Evolutionary conservation across 495 filamentous ascomycete genomes (phyloP).

Genomic region (Podospora anserina): DNA sequence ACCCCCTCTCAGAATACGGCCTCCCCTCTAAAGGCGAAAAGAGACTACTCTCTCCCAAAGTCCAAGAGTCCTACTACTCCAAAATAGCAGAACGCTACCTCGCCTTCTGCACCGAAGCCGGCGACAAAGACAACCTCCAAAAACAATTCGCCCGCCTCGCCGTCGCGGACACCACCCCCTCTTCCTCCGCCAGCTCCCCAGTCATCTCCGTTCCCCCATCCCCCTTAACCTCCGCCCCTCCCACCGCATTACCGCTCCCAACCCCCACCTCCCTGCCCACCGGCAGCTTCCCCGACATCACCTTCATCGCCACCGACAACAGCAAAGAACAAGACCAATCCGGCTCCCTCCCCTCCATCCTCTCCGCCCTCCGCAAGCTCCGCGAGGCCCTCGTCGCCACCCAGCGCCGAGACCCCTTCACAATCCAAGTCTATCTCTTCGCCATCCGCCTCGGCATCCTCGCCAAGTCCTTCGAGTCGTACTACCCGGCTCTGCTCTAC

Average conservation of each 20-base stretch:
- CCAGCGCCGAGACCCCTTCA: slow-evolving; percentile 63
- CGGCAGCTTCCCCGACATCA: slow-evolving; percentile 18
- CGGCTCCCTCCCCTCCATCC: slow-evolving; percentile 58
- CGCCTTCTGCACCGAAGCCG: slow-evolving; percentile 71
- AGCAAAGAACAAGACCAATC: slow-evolving; percentile 39
- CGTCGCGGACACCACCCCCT: slow-evolving; percentile 26
- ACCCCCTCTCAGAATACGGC: slow-evolving; percentile 73
- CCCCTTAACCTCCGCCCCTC: not conserved
- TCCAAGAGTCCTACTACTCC: slow-evolving; percentile 78
- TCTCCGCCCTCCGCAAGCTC: slow-evolving; percentile 82
- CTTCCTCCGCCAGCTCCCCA: slow-evolving; percentile 10
- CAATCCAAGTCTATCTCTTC: slow-evolving; percentile 70
- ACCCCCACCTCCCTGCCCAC: slow-evolving; percentile 7
- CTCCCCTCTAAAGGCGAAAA: slow-evolving; percentile 86
- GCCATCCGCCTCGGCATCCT: slow-evolving; percentile 79
- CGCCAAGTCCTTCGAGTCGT: slow-evolving; percentile 75
- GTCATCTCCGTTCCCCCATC: not conserved
- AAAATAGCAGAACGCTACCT: slow-evolving; percentile 84
- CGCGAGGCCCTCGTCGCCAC: slow-evolving; percentile 82
- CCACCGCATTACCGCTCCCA: slow-evolving; percentile 1
- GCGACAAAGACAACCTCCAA: slow-evolving; percentile 65
- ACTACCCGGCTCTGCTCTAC: slow-evolving; percentile 80
- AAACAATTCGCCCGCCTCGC: slow-evolving; percentile 67
- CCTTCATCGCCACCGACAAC: not conserved
- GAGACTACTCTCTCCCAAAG: slow-evolving; percentile 64